phyloP scores from a whole-genome alignment of 495 filamentous ascomycete genomes.

The Recurvomyces mirabilis region DNA sequence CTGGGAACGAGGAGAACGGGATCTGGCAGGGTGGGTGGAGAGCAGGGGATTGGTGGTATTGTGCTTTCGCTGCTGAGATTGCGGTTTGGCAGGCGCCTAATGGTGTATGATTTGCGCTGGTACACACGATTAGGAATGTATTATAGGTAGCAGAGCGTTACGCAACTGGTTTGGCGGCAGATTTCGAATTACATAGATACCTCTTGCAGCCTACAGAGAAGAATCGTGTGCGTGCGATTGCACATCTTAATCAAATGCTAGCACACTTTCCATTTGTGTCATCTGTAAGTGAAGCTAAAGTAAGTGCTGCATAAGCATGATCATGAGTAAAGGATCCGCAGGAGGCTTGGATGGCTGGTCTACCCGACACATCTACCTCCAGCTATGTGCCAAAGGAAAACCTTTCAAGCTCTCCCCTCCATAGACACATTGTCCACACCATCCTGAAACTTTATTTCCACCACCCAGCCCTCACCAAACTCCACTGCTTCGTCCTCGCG shows the following conservation, averaged over 20 bases:
- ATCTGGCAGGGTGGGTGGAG: slow-evolving; percentile 29
- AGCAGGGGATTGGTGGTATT: slow-evolving; percentile 63
- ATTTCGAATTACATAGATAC: neutral
- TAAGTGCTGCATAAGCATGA: too few relatives aligned
- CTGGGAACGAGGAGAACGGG: slow-evolving; percentile 18
- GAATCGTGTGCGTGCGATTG: too few relatives aligned
- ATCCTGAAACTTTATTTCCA: slow-evolving; percentile 49
- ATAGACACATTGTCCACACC: too few relatives aligned
- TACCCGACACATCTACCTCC: too few relatives aligned
- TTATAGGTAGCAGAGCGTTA: neutral
- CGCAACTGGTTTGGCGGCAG: neutral
- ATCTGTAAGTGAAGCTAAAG: too few relatives aligned
- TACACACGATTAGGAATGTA: neutral
- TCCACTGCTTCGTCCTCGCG: slow-evolving; percentile 78
- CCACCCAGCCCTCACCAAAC: slow-evolving; percentile 77
- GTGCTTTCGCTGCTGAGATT: slow-evolving; percentile 23
- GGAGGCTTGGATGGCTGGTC: too few relatives aligned
- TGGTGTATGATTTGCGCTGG: neutral
- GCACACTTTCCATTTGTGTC: too few relatives aligned
- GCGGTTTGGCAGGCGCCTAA: slow-evolving; percentile 2
- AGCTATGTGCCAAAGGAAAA: too few relatives aligned
- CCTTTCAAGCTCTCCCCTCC: too few relatives aligned
- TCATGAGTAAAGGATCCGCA: too few relatives aligned
- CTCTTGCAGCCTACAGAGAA: too few relatives aligned
- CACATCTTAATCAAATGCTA: too few relatives aligned